A percentile compares a stretch with the other conserved stretches of the same genome.
These are phyloP conservation scores for Lentinula boryana DNA, from an alignment of 768 basidiomycete species.

Conservation along the genomic window DNA sequence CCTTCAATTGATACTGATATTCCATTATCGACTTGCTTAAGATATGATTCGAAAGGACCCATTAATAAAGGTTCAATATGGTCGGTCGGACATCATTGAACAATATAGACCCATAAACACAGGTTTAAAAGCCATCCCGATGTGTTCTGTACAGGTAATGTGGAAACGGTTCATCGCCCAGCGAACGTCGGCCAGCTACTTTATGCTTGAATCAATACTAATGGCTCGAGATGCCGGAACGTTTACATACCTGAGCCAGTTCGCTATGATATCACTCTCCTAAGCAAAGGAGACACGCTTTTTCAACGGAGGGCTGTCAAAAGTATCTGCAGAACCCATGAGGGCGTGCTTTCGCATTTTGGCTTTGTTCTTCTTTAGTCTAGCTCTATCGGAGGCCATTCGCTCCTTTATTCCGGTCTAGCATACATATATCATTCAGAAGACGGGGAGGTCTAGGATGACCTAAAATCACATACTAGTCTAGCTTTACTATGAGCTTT, in stretches of 20 bases:
- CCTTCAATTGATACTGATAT: background rate
- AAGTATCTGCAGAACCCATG: background rate
- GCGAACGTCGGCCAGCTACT: background rate
- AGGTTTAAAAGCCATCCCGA: too few relatives aligned
- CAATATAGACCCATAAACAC: too few relatives aligned
- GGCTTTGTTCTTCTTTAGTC: background rate
- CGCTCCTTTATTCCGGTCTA: slow-evolving; percentile 1
- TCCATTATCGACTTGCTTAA: background rate
- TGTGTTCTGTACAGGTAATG: too few relatives aligned
- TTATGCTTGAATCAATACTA: background rate
- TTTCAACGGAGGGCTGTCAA: background rate
- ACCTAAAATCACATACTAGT: background rate
- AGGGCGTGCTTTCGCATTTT: background rate
- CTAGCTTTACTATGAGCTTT: background rate
- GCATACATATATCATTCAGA: background rate
- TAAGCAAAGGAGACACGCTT: slow-evolving; percentile 5
- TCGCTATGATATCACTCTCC: background rate
- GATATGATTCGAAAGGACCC: background rate
- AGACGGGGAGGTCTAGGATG: background rate
- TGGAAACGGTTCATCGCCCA: background rate
- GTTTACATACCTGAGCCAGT: background rate
- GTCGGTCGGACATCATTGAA: background rate
- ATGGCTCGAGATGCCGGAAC: background rate
- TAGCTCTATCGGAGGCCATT: slow-evolving; percentile 1
- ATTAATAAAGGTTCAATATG: background rate